A percentile compares a stretch with the other conserved stretches of the same genome.
These are phyloP conservation scores for Leishmania lainsoni DNA, from an alignment of 208 protist genomes.

Conservation along the genomic window DNA sequence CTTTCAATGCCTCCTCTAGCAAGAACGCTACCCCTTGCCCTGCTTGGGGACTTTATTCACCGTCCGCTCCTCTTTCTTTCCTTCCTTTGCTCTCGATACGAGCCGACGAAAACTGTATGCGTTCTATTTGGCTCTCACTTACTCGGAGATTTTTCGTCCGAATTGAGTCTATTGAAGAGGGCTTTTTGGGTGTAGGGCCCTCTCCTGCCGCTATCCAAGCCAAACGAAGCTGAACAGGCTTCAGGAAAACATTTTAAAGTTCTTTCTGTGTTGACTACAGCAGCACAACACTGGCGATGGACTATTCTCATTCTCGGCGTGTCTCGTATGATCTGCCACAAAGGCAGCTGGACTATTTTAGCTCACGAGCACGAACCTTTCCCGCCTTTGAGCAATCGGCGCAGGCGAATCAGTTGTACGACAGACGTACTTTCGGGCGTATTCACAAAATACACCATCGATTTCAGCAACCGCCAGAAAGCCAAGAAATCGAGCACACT, in stretches of 20 bases:
- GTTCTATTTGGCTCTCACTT: neutral
- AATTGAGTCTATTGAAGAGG: neutral
- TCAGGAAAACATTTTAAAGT: neutral
- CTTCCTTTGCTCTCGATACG: neutral
- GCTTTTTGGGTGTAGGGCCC: neutral
- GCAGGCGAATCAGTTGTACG: neutral
- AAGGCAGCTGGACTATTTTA: conserved; percentile 23
- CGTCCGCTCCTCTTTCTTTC: neutral
- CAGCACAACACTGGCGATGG: conserved; percentile 1
- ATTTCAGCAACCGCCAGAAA: neutral
- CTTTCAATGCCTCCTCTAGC: too few relatives aligned
- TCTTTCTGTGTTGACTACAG: neutral
- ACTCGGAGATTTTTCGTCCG: too few relatives aligned
- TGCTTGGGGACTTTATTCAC: too few relatives aligned
- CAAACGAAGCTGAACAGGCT: neutral
- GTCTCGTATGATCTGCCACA: conserved; percentile 29
- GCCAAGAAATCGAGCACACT: neutral
- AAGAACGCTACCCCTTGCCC: neutral
- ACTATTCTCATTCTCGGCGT: neutral
- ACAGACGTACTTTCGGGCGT: neutral
- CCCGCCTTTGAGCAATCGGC: neutral
- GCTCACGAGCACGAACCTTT: conserved; percentile 7
- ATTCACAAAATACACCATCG: neutral
- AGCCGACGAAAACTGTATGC: neutral
- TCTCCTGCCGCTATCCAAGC: neutral